Conservation (phyloP, 441 rosid species). For the Mallotus repandus region DNA sequence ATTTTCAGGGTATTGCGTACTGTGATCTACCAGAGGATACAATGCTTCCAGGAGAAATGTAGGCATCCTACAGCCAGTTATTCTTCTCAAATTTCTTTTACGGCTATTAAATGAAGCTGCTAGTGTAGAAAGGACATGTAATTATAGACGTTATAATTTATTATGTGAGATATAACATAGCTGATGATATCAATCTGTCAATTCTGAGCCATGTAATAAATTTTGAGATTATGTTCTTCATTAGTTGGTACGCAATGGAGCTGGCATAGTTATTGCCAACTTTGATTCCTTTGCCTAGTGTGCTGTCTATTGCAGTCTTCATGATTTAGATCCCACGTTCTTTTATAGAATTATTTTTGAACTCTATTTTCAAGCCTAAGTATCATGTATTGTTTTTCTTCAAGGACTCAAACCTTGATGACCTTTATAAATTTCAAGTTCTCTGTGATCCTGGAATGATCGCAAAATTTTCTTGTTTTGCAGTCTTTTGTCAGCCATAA, state of each 20-base stretch:
- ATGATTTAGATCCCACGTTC: background rate
- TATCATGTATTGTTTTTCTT: too few relatives aligned
- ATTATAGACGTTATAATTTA: background rate
- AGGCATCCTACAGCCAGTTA: conserved; percentile 8
- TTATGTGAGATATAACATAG: background rate
- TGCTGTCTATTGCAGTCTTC: background rate
- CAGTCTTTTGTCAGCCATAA: too few relatives aligned
- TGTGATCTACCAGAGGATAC: conserved; percentile 96
- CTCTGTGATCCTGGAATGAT: too few relatives aligned
- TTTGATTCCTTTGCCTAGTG: background rate
- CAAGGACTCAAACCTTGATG: too few relatives aligned
- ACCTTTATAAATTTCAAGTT: too few relatives aligned
- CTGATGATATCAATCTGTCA: background rate
- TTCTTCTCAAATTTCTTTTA: background rate
- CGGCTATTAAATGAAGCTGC: conserved; percentile 2
- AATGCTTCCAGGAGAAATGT: conserved; percentile 99
- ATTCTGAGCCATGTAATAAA: background rate
- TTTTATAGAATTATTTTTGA: too few relatives aligned
- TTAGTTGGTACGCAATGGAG: background rate
- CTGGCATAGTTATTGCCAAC: background rate
- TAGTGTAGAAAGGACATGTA: conserved; percentile 7
- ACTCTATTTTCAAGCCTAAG: too few relatives aligned
- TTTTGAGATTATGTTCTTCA: conserved; percentile 7
- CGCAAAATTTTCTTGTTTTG: too few relatives aligned
- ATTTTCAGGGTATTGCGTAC: conserved; percentile 72